Conservation (phyloP, 768 basidiomycete genomes). For the Lactarius tabidus region DNA sequence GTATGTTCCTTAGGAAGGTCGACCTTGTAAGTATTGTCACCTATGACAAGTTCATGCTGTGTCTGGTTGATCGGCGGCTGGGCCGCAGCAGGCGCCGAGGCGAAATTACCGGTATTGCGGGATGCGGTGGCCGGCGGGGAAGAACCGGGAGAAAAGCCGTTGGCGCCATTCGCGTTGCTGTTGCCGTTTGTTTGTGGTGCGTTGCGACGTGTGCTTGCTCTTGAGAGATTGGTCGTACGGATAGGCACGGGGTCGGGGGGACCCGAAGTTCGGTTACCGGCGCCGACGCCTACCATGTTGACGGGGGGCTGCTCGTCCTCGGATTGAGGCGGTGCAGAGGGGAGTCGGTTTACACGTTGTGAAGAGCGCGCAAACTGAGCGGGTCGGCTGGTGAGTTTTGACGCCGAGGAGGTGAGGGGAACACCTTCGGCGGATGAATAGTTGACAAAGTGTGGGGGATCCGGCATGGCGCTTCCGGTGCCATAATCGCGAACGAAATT, state of each 20-base stretch:
- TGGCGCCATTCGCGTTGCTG: background rate
- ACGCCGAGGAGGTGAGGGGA: constrained; percentile 56
- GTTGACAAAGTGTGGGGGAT: constrained; percentile 83
- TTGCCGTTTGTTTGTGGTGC: constrained; percentile 7
- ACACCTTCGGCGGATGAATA: constrained; percentile 54
- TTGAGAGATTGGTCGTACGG: constrained; percentile 34
- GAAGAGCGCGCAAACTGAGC: constrained; percentile 50
- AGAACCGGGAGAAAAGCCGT: constrained; percentile 20
- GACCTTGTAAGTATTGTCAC: constrained; percentile 60
- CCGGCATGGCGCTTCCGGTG: constrained; percentile 84
- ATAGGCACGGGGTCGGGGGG: constrained; percentile 31
- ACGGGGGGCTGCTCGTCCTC: constrained; percentile 43
- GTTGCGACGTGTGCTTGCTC: constrained; percentile 27
- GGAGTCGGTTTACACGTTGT: constrained; percentile 33
- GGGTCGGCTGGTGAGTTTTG: constrained; percentile 51
- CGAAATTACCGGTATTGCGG: constrained; percentile 1
- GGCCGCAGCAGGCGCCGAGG: background rate
- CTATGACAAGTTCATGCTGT: constrained; percentile 60
- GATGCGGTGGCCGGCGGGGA: constrained; percentile 5
- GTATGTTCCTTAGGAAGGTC: constrained; percentile 61
- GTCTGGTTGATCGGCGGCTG: constrained; percentile 37
- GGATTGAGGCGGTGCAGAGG: constrained; percentile 33
- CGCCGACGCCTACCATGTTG: constrained; percentile 70
- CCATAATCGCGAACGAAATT: constrained; percentile 86
- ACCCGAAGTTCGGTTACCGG: constrained; percentile 47